phyloP scores from a whole-genome alignment of 1,139 yeast species.

The Geotrichum phurueaensis region DNA sequence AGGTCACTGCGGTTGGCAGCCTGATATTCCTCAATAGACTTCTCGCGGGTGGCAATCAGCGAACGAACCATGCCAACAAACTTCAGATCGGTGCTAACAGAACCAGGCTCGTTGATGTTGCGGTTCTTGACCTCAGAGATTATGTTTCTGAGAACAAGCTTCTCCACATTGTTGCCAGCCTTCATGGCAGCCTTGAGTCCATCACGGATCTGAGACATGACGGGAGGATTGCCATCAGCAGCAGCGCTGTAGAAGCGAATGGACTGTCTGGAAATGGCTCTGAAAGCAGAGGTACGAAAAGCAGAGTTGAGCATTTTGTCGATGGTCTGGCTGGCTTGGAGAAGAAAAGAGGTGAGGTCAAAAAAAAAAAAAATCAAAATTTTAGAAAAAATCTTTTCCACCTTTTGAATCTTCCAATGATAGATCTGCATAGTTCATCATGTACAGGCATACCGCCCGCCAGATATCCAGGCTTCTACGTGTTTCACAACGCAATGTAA shows the following conservation, averaged over 20 bases:
- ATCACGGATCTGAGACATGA: slow-evolving; percentile 33
- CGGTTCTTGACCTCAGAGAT: slow-evolving; percentile 56
- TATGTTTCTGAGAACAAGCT: slow-evolving; percentile 52
- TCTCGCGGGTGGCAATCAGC: slow-evolving; percentile 48
- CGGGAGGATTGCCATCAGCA: slow-evolving; percentile 30
- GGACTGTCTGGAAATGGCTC: slow-evolving; percentile 5
- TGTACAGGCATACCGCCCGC: neutral
- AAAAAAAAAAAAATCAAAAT: neutral
- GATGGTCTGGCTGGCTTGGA: neutral
- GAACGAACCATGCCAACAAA: slow-evolving; percentile 46
- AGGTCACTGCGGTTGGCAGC: slow-evolving; percentile 50
- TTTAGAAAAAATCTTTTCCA: neutral
- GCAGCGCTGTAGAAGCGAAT: slow-evolving; percentile 16
- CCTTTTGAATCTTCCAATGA: neutral
- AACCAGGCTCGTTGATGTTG: slow-evolving; percentile 47
- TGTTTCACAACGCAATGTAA: neutral
- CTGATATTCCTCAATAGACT: slow-evolving; percentile 48
- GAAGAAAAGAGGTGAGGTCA: neutral
- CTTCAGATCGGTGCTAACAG: slow-evolving; percentile 44
- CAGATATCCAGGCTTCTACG: neutral
- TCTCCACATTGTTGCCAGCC: slow-evolving; percentile 30
- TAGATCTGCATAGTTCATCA: neutral
- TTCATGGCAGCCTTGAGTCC: slow-evolving; percentile 35
- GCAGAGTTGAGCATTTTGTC: slow-evolving; percentile 10
- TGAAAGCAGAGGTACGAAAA: neutral